Evolutionary conservation across 2,329 filamentous ascomycete species (phyloP).

Genomic region (Fusarium sp.): DNA sequence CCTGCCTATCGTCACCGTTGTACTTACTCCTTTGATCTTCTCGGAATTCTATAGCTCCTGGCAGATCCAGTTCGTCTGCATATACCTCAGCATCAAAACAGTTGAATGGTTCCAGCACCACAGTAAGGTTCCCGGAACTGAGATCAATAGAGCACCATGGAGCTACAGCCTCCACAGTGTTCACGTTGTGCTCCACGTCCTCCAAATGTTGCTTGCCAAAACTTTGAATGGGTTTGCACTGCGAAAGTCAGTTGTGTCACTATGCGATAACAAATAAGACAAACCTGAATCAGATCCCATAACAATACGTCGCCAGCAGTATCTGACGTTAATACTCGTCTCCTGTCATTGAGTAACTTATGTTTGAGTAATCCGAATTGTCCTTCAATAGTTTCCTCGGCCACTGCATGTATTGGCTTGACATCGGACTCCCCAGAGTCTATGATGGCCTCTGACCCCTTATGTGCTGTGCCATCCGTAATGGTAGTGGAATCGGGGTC

Average conservation of each 20-base stretch:
- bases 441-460: conserved; percentile 50
- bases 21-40: conserved; percentile 91
- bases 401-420: conserved; percentile 75
- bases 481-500: conserved; percentile 69
- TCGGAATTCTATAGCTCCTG: conserved; percentile 82
- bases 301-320: conserved; percentile 94
- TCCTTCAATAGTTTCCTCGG: conserved; percentile 89
- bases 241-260: conserved; percentile 27
- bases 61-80: conserved; percentile 84
- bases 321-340: conserved; percentile 89
- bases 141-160: conserved; percentile 98
- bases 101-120: conserved; percentile 92
- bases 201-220: conserved; percentile 96
- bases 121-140: conserved; percentile 89
- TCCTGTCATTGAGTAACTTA: conserved; percentile 89
- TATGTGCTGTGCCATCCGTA: conserved; percentile 59
- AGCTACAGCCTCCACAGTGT: conserved; percentile 88
- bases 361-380: conserved; percentile 97
- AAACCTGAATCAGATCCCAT: conserved; percentile 91
- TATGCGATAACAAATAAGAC: conserved; percentile 31
- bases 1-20: background rate
- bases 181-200: conserved; percentile 88
- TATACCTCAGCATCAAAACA: conserved; percentile 99
- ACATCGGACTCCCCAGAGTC: conserved; percentile 52
- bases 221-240: conserved; percentile 90